Percentiles rank a stretch among this genome's conserved stretches.
These are phyloP conservation scores for Patellaria atrata DNA, from an alignment of 495 filamentous ascomycete species.

Conservation along the genomic window DNA sequence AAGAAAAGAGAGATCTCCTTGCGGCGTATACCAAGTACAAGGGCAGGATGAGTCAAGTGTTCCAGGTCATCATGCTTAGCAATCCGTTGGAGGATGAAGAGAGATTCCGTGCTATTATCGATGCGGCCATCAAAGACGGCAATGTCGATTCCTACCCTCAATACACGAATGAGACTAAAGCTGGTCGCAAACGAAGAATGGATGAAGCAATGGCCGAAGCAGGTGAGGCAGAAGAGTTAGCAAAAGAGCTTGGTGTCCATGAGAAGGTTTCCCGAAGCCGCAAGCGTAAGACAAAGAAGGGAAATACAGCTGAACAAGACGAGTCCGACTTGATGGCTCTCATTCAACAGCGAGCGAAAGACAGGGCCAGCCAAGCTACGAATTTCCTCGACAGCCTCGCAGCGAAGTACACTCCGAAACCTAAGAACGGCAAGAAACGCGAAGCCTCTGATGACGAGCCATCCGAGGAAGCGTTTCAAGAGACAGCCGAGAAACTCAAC, in stretches of 20 bases:
- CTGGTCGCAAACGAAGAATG: conserved; percentile 11
- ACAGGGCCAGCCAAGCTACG: conserved; percentile 24
- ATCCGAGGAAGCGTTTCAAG: conserved; percentile 54
- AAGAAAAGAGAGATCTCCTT: conserved; percentile 65
- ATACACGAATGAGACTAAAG: conserved; percentile 52
- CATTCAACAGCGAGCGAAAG: conserved; percentile 42
- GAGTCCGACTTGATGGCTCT: conserved; percentile 38
- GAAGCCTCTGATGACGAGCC: conserved; percentile 37
- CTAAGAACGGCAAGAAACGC: conserved; percentile 34
- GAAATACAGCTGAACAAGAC: conserved; percentile 15
- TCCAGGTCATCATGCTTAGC: conserved; percentile 72
- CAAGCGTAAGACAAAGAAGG: conserved; percentile 16
- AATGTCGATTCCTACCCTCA: conserved; percentile 49
- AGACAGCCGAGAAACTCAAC: conserved; percentile 31
- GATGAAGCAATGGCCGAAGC: conserved; percentile 31
- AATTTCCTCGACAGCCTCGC: conserved; percentile 53
- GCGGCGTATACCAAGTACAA: conserved; percentile 52
- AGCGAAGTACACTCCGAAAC: conserved; percentile 51
- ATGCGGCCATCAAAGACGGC: conserved; percentile 57
- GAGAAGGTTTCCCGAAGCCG: conserved; percentile 37
- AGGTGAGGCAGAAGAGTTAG: conserved; percentile 55
- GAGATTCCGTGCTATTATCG: conserved; percentile 64
- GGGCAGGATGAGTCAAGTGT: conserved; percentile 62
- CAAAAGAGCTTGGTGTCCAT: conserved; percentile 54
- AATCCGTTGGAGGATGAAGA: conserved; percentile 76